phyloP scores from a whole-genome alignment of 768 basidiomycete genomes.

The Psilocybe cyanescens region DNA sequence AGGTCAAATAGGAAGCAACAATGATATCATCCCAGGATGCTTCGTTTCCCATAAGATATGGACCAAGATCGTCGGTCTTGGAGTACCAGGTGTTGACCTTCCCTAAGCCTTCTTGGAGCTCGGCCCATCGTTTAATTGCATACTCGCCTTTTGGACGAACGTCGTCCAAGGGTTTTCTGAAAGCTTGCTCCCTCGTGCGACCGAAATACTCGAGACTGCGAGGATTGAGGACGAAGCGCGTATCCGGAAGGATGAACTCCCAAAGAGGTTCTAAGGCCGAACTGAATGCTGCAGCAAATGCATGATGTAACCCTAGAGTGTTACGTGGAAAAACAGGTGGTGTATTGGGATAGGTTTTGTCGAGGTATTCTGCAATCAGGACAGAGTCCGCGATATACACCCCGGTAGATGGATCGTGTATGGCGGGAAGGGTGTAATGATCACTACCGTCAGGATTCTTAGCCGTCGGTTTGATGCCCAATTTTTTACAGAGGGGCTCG shows the following conservation, averaged over 20 bases:
- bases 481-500: conserved; percentile 30
- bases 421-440: conserved; percentile 44
- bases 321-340: conserved; percentile 26
- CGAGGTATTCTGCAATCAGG: conserved; percentile 50
- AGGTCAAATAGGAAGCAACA: conserved; percentile 27
- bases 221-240: conserved; percentile 4
- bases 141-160: conserved; percentile 30
- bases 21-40: conserved; percentile 43
- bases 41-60: conserved; percentile 36
- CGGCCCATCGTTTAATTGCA: conserved; percentile 35
- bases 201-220: conserved; percentile 31
- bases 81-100: conserved; percentile 26
- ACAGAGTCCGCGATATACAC: conserved; percentile 41
- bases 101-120: conserved; percentile 31
- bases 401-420: conserved; percentile 40
- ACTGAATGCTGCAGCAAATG: not conserved
- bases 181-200: conserved; percentile 30
- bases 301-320: conserved; percentile 21
- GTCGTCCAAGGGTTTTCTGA: conserved; percentile 37
- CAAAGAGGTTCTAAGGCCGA: not conserved
- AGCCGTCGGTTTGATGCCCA: conserved; percentile 34
- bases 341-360: conserved; percentile 41
- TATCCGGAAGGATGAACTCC: conserved; percentile 11
- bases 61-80: conserved; percentile 25
- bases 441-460: conserved; percentile 32